phyloP scores from a whole-genome alignment of 2,329 filamentous ascomycete genomes.

The Pseudogymnoascus destructans region DNA sequence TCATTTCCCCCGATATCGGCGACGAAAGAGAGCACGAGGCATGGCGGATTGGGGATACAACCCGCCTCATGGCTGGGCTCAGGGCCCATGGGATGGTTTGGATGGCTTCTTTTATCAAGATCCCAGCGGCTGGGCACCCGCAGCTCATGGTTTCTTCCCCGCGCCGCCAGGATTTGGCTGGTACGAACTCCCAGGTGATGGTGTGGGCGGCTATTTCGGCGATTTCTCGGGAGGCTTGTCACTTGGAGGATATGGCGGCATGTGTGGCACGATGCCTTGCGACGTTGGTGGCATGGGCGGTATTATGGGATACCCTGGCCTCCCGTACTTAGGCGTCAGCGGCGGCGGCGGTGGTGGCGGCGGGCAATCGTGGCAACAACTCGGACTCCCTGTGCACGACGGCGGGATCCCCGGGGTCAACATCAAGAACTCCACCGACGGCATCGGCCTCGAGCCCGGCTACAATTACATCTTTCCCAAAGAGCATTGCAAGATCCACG shows the following conservation, averaged over 20 bases:
- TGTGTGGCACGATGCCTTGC: neutral
- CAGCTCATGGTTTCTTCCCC: neutral
- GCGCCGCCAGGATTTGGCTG: constrained; percentile 1
- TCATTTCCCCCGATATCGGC: neutral
- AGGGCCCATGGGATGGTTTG: constrained; percentile 13
- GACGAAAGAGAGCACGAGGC: neutral
- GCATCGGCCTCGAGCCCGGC: constrained; percentile 44
- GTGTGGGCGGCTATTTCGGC: neutral
- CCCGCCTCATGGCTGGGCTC: constrained; percentile 20
- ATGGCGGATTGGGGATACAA: constrained; percentile 20
- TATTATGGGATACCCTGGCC: constrained; percentile 3
- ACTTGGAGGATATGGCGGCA: neutral
- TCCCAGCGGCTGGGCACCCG: neutral
- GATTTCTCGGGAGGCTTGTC: neutral
- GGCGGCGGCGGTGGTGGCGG: neutral
- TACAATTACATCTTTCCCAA: constrained; percentile 50
- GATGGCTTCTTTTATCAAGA: neutral
- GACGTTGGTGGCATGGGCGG: neutral
- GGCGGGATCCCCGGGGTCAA: constrained; percentile 36
- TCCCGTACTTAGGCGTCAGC: neutral
- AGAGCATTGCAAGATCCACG: constrained; percentile 45
- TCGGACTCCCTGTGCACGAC: constrained; percentile 7
- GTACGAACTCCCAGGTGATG: neutral
- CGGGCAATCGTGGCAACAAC: constrained; percentile 1
- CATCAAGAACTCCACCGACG: constrained; percentile 44